Evolutionary conservation across 2,329 filamentous ascomycete species (phyloP), one percentile per base, ranked within the genome.

Genomic region (Exophiala lecanii-corni): DNA sequence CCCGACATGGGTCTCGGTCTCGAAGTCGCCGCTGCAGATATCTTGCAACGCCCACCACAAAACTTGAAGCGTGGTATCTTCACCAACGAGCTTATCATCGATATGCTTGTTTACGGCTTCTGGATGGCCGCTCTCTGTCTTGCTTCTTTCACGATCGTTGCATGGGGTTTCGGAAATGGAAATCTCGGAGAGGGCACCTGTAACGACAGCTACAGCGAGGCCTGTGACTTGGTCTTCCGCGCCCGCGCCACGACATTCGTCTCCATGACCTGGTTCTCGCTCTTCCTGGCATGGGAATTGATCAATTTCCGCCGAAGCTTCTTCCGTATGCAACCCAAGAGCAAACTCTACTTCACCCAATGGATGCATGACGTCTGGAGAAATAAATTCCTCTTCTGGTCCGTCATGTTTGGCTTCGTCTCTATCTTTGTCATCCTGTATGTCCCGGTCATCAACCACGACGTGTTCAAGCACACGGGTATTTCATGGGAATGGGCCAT

Each of bases 1-100:
- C 88, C 88, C 1, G 89, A 89, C 45, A 92, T 95, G 69, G 89
- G 88, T 32, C 77, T 95, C 1, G 87, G 88, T 15, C 83, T 88
- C 54, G 88, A 94, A 63, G 69, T 74, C 33, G 86, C 86, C 0
- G 78, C 82, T 0, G 74, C 78, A 2, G 84, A 91, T 59, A 82
- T 94, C 49, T 87, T 94, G 78, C 70, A 75, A 50, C 82, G 87
- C 39, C 86, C 86, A 5, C 89, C 89, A 10, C 41, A 40, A 21
- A 65, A 65, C 52, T 63, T 65, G 0, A 77, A 78, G 63, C 66
- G 68, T 47, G 84, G 85, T 50, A 81, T 91, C 36, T 92, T 92
- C 64, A 88, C 84, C 10, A 74, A 75, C 59, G 83, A 92, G 66
- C 53, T 49, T 74, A 89, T 30, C 36, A 66, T 83, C 50, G 87